phyloP scores from a whole-genome alignment of 768 basidiomycete species.

The Mycena metata region DNA sequence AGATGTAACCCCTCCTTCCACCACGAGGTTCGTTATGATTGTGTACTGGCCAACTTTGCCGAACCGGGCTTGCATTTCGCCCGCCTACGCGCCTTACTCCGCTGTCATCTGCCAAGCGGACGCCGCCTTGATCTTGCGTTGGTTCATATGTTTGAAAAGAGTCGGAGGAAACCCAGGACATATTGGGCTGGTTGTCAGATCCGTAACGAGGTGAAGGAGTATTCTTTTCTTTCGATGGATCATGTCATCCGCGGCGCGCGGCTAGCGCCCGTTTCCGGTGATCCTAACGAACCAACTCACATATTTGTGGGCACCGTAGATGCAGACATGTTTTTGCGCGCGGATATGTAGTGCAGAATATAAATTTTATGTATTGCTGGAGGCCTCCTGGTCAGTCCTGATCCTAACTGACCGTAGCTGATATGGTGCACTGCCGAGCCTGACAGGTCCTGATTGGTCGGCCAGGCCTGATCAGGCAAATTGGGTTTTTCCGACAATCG shows the following conservation, averaged over 20 bases:
- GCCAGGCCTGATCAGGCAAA: too few relatives aligned
- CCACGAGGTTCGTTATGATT: constrained; percentile 11
- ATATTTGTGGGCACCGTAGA: constrained; percentile 25
- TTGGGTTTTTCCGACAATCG: too few relatives aligned
- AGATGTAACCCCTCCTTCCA: constrained; percentile 31
- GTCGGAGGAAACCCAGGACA: constrained; percentile 32
- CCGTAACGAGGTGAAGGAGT: constrained; percentile 27
- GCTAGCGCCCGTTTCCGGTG: constrained; percentile 17
- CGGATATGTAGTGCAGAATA: constrained; percentile 4
- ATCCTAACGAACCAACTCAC: constrained; percentile 15
- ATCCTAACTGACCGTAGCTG: too few relatives aligned
- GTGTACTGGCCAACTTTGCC: constrained; percentile 18
- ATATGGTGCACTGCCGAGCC: too few relatives aligned
- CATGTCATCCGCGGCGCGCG: constrained; percentile 26
- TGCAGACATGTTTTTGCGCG: constrained; percentile 33
- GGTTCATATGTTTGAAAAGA: constrained; percentile 22
- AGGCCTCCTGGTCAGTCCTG: too few relatives aligned
- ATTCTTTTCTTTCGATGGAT: constrained; percentile 23
- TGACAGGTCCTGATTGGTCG: too few relatives aligned
- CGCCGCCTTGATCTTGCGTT: constrained; percentile 24
- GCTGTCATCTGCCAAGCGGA: constrained; percentile 15
- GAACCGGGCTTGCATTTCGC: constrained; percentile 18
- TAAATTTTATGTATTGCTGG: too few relatives aligned
- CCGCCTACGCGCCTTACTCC: constrained; percentile 1
- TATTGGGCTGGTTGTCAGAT: constrained; percentile 30